Base-by-base conservation (phyloP, 2,329 filamentous ascomycete species). In the Diplodia corticola region DNA sequence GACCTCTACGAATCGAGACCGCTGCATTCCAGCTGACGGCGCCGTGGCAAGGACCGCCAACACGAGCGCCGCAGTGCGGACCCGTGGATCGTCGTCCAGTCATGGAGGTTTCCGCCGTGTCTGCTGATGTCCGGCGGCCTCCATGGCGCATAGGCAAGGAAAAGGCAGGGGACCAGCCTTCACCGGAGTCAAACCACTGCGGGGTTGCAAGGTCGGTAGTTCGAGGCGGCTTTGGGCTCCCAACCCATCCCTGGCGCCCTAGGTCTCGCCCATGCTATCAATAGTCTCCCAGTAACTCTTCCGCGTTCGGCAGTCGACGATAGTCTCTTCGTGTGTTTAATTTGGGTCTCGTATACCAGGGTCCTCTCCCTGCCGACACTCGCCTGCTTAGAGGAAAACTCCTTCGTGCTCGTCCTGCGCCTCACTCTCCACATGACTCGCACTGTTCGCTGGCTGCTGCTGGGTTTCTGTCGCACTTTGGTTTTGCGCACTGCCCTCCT, bases 341-440 rank as follows among this genome's bases (percentile, higher is more conserved):
- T 35, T 60, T 61, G 57, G 33, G 17, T 17, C 57, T 61, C 57
- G 57, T 61, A 50, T 61, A 61, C 6, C 33, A 61, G 48, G 9
- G 35, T 48, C 33, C 30, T 22, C 17, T 57, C 51, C 13, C 35
- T 13, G 1, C 40, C 12, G 33, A 35, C 46, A 13, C 26, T 60
- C 40, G 37, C 54, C 15, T 28, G 40, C 46, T 70, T 67, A 71
- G 15, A 71, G 65, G 46, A 67, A 70, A 13, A 71, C 69, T 5
- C 70, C 70, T 33, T 71, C 69, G 37, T 70, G 69, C 37, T 67
- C 69, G 22, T 64, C 46, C 28, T 50, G 24, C 4, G 13, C 30
- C 15, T 63, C 35, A 10, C 26, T 35, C 13, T 35, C 55, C 12
- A 53, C 65, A 61, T 67, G 57, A 55, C 40, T 61, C 59, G 63